Base-by-base conservation (phyloP, 306 rosid species). In the Ammopiptanthus mongolicus region DNA sequence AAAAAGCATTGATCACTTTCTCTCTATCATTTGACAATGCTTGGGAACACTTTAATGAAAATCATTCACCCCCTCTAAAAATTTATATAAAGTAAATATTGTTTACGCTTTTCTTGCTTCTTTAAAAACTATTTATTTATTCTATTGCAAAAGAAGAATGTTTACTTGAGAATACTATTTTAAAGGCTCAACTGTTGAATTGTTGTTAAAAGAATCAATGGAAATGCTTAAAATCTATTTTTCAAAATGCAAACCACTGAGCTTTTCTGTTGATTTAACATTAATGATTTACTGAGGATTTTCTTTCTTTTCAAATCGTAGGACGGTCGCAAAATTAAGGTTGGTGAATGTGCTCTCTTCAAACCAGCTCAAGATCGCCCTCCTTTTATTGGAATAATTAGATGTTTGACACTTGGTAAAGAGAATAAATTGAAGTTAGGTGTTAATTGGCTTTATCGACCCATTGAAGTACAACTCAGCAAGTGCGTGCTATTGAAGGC, bases 271-370 rank as follows among this genome's bases (percentile, higher is more conserved):
- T 63, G 1, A 15, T 62, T 50, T 65, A 23, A 8, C 65, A 8
- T 31, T n/a, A 44, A 31, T 70, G 23, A 12, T 52, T 33, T 2
- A 6, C 55, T 70, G 34, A 46, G 12, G 4, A 12, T 25, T 51
- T 17, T 44, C 14, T 57, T 57, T 56, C 12, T 53, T 19, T 68
- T 41, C 58, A 15, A 52, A 36, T 57, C 18, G 41, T 59, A 92
- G 98, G 94, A 85, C 25, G 91, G 92, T 80, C 92, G 94, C 29
- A 87, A 80, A 80, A 87, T 87, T 73, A 77, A 78, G 79, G 87
- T 88, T 21, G 98, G 96, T 58, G 96, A 88, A 37, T 88, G 94
- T 86, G 98, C 98, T 59, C 91, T 92, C 75, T 92, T 92, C 87
- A 92, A 87, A 84, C 84, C 94, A 63, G 79, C 90, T 22, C 81